These are phyloP conservation scores for Candida sp. DNA, from an alignment of 1,139 yeast genomes.

Conservation along the genomic window DNA sequence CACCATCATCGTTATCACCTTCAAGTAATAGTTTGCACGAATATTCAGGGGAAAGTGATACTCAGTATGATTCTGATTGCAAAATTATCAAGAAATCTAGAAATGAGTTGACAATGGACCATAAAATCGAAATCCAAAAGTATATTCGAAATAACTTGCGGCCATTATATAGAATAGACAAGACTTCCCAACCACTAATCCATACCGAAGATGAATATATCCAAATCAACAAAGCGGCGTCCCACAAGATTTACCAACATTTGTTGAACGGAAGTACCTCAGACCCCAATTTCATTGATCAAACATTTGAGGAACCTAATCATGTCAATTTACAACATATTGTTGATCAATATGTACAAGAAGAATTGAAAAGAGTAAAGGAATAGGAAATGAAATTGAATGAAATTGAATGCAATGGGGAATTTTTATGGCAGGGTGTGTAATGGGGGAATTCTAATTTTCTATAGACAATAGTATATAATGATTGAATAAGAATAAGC, in stretches of 20 bases:
- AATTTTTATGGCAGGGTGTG: too few relatives aligned
- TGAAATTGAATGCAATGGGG: not conserved
- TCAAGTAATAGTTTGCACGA: slow-evolving; percentile 10
- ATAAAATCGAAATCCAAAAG: slow-evolving; percentile 49
- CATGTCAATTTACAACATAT: slow-evolving; percentile 15
- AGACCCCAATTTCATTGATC: slow-evolving; percentile 10
- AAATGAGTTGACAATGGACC: slow-evolving; percentile 31
- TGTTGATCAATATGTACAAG: slow-evolving; percentile 20
- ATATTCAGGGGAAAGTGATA: slow-evolving; percentile 6
- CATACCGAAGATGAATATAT: slow-evolving; percentile 30
- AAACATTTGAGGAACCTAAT: slow-evolving; percentile 15
- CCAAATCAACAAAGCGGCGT: slow-evolving; percentile 31
- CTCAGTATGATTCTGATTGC: slow-evolving; percentile 8
- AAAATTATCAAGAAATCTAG: slow-evolving; percentile 3
- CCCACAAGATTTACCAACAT: slow-evolving; percentile 44
- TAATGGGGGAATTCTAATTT: too few relatives aligned
- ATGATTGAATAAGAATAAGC: too few relatives aligned
- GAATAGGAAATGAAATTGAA: not conserved
- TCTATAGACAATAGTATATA: too few relatives aligned
- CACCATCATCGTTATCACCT: slow-evolving; percentile 10
- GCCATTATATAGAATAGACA: slow-evolving; percentile 35
- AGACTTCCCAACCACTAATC: not conserved
- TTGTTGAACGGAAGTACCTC: slow-evolving; percentile 12
- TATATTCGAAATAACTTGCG: slow-evolving; percentile 50
- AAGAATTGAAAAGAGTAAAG: slow-evolving; percentile 11